Evolutionary conservation across 1,284 basidiomycete genomes (phyloP), one percentile per base, ranked within the genome.

Genomic region (Papiliotrema laurentii): DNA sequence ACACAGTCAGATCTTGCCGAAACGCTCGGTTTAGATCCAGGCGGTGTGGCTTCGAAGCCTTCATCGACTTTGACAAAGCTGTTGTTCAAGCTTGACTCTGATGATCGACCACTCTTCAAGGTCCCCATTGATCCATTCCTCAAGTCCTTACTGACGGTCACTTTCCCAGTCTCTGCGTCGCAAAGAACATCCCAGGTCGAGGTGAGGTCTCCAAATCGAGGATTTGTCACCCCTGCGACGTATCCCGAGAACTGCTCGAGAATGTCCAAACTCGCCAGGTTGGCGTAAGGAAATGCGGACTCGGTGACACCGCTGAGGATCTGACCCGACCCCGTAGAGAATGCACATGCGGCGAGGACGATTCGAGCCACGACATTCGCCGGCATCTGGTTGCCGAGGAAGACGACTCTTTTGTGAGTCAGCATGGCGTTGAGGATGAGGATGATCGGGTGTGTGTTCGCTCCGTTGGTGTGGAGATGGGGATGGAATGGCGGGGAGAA

Each of bases 181-280:
- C 90, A 87, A 33, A 97, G 77, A 1, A 98, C 77, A 70, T 98
- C 93, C 94, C 94, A 98, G 25, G 72, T 72, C 16, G 81, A 79
- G 1, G 83, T 83, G 0, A 86, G 81, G 7, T 86, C 80, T 63
- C 93, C 89, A 68, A 97, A 97, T 27, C 94, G 89, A 1, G 93
- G 93, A 65, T 98, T 97, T 3, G 89, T 94, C 2, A 97, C 92
- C 3, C 93, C 93, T 5, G 92, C 93, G 49, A 98, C 91, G 69
- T 86, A 98, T 11, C 88, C 91, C 4, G 87, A 83, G 42, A 89
- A 83, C 37, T 83, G 82, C 72, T 93, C 86, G 78, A 94, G 86
- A 58, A 93, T 86, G 60, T 94, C 90, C 47, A 89, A 78, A 50
- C 87, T 89, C 19, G 83, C 85, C 50, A 97, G 76, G 64, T 90